Conservation (phyloP, 805 yeast species). For the Naumovozyma dairenensis region DNA sequence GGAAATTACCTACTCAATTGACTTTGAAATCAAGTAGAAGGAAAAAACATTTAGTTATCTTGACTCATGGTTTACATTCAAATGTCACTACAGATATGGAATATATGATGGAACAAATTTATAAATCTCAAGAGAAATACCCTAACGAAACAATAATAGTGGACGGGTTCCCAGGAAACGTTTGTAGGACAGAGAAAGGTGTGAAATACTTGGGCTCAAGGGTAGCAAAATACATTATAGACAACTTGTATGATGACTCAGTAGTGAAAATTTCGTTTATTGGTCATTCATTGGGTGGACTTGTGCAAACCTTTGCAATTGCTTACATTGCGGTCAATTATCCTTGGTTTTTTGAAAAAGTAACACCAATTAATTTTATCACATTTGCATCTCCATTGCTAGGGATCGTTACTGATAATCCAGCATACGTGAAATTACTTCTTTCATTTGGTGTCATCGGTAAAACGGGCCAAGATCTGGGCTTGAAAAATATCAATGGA, state of each 20-base stretch:
- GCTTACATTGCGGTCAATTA: slow-evolving; percentile 59
- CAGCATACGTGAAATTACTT: slow-evolving; percentile 60
- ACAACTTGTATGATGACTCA: slow-evolving; percentile 35
- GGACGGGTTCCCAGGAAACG: slow-evolving; percentile 60
- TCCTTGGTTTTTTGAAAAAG: slow-evolving; percentile 55
- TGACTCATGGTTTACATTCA: slow-evolving; percentile 74
- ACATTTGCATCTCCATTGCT: slow-evolving; percentile 66
- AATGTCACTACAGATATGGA: slow-evolving; percentile 69
- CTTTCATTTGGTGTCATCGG: slow-evolving; percentile 70
- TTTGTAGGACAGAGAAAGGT: slow-evolving; percentile 73
- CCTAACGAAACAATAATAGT: slow-evolving; percentile 43
- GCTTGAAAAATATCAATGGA: slow-evolving; percentile 38
- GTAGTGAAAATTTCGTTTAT: slow-evolving; percentile 55
- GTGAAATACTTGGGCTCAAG: slow-evolving; percentile 63
- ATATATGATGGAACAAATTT: slow-evolving; percentile 61
- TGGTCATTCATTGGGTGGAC: slow-evolving; percentile 75
- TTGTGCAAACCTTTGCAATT: slow-evolving; percentile 66
- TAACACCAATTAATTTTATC: slow-evolving; percentile 58
- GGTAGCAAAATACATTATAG: slow-evolving; percentile 54
- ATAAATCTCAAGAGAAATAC: slow-evolving; percentile 30
- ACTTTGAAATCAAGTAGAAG: slow-evolving; percentile 25
- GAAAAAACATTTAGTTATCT: slow-evolving; percentile 50
- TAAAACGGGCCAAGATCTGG: slow-evolving; percentile 70
- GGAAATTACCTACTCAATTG: slow-evolving; percentile 48
- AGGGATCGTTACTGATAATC: slow-evolving; percentile 72